Evolutionary conservation across 306 rosid species (phyloP).

Genomic region (Pueraria montana): DNA sequence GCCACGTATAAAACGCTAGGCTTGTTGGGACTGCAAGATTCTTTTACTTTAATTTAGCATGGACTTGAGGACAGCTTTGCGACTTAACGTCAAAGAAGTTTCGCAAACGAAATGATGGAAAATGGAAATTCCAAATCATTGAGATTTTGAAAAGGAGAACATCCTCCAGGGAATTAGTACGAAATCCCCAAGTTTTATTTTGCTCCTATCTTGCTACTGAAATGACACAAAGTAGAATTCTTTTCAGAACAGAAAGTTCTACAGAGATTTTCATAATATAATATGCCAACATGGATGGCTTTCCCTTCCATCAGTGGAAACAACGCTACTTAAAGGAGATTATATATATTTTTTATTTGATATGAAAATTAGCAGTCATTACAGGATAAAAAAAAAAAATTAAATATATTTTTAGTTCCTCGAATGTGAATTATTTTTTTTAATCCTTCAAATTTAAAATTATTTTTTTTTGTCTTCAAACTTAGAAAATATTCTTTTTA

Average conservation of each 20-base stretch:
- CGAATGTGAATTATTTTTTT: no score
- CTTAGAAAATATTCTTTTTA: no score
- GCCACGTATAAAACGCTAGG: background rate
- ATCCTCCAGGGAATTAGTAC: slow-evolving; percentile 13
- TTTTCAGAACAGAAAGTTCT: slow-evolving; percentile 43
- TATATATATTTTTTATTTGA: background rate
- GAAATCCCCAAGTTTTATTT: slow-evolving; percentile 29
- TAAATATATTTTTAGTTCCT: no score
- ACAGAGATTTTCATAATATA: background rate
- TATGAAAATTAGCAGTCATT: background rate
- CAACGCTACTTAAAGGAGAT: background rate
- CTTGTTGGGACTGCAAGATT: slow-evolving; percentile 27
- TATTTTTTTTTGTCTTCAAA: no score
- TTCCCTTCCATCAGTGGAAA: background rate
- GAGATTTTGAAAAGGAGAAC: slow-evolving; percentile 44
- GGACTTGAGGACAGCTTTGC: slow-evolving; percentile 5
- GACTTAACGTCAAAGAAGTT: slow-evolving; percentile 38
- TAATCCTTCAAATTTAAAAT: no score
- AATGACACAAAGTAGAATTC: background rate
- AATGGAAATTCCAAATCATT: slow-evolving; percentile 48
- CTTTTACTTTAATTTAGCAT: slow-evolving; percentile 16
- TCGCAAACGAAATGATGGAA: slow-evolving; percentile 46
- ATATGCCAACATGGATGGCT: background rate
- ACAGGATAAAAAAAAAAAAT: no score
- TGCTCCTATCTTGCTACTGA: slow-evolving; percentile 17